Base-by-base conservation (phyloP, 768 basidiomycete genomes). In the Neoboletus magnificus region DNA sequence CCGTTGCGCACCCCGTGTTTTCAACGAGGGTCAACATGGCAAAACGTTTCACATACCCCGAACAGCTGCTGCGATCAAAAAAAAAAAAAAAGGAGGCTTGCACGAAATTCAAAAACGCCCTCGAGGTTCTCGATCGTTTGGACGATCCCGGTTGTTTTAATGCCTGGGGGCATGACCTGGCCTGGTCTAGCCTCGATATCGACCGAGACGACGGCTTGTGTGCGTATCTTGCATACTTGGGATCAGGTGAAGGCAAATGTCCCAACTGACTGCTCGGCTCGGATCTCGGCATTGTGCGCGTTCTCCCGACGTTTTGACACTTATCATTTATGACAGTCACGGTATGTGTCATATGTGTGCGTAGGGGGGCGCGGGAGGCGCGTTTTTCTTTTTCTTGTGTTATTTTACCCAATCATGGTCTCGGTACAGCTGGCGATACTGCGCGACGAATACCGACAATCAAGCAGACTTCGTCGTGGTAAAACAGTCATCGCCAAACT, bases 1-100 rank as follows among this genome's bases (percentile, higher is more conserved):
- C 37, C 3, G 20, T 33, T 47, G 41, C 22, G 9, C 1, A 30
- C 60, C 54, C 60, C 65, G 63, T 66, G 65, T 66, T 55, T 66
- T 60, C 65, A 68, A 62, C 48, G 65, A 68, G 65, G 62, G 55
- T 2, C 36, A 32, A 52, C 42, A 32, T 50, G 53, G 30, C 40
- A 35, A 32, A 32, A 41, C 45, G 52, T 40, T n/a, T 3, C 9
- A 20, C 29, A 41, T 35, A 27, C 18, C 37, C 25, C 48, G 25
- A 36, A 52, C 44, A 9, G 33, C 45, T 43, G 33, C 45, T 43
- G 27, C 41, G 55, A 60, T 55, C 55, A 41, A 39, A 39, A 30
- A 30, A 30, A 30, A 10, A 30, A 32, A n/a, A n/a, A 27, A 11
- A 35, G 35, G 4, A 42, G 47, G 33, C 11, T n/a, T n/a, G 30